Evolutionary conservation across 2,329 filamentous ascomycete species (phyloP).

Genomic region (Ophiocordyceps sinensis): DNA sequence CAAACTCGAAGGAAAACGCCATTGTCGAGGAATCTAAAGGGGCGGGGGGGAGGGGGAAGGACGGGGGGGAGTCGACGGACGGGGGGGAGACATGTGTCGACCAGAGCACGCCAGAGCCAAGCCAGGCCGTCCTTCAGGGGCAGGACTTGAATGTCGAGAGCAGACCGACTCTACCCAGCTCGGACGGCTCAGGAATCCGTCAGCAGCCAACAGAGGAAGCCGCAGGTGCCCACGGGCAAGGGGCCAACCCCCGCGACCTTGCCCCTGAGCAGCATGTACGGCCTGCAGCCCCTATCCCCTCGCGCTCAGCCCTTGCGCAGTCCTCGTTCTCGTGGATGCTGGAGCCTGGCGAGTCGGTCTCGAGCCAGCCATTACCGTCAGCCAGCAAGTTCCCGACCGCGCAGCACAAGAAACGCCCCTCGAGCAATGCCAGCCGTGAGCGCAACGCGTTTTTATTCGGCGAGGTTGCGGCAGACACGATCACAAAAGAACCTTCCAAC

Average conservation of each 20-base stretch:
- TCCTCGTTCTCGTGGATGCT: slow-evolving; percentile 74
- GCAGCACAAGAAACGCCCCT: slow-evolving; percentile 24
- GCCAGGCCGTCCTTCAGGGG: background rate
- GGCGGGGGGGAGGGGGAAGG: background rate
- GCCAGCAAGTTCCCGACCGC: slow-evolving; percentile 15
- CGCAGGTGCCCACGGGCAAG: too few relatives aligned
- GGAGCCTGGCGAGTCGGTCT: slow-evolving; percentile 32
- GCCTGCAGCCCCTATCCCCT: slow-evolving; percentile 32
- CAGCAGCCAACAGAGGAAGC: too few relatives aligned
- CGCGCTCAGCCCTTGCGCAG: slow-evolving; percentile 53
- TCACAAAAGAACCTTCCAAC: slow-evolving; percentile 20
- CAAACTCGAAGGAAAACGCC: background rate
- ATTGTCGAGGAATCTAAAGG: background rate
- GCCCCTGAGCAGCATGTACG: slow-evolving; percentile 4
- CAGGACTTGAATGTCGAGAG: background rate
- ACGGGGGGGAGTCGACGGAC: too few relatives aligned
- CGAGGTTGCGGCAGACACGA: slow-evolving; percentile 27
- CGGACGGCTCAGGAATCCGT: background rate
- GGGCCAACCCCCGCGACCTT: background rate
- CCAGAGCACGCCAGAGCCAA: too few relatives aligned
- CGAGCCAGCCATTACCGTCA: slow-evolving; percentile 8
- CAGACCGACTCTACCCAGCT: background rate
- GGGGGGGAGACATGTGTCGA: too few relatives aligned
- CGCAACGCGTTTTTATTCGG: slow-evolving; percentile 47
- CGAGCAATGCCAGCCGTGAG: slow-evolving; percentile 32